Conservation (phyloP, 768 basidiomycete species). For the Suillus tomentosus region DNA sequence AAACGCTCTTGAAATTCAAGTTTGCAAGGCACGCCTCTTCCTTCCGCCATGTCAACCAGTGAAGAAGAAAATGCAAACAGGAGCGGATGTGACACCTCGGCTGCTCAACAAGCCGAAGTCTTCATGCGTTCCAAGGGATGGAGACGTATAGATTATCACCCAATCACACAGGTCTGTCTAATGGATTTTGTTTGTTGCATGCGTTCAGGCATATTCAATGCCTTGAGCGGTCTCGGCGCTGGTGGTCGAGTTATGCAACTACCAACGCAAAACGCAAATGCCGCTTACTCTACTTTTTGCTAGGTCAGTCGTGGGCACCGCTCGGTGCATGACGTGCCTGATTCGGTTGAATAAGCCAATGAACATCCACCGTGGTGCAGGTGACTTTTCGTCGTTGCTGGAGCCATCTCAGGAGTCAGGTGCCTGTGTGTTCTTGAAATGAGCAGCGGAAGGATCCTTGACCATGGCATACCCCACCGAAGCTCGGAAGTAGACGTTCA, state of each 20-base stretch:
- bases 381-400: constrained; percentile 65
- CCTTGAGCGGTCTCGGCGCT: constrained; percentile 70
- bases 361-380: constrained; percentile 66
- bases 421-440: constrained; percentile 69
- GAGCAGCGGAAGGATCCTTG: constrained; percentile 84
- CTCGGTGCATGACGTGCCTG: constrained; percentile 63
- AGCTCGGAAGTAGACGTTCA: constrained; percentile 71
- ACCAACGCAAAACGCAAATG: constrained; percentile 69
- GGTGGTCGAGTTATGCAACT: constrained; percentile 65
- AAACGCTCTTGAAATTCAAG: not conserved
- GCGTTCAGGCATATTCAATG: constrained; percentile 65
- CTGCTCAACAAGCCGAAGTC: constrained; percentile 24
- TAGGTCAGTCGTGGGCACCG: constrained; percentile 46
- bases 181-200: constrained; percentile 58
- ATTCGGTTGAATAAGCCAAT: constrained; percentile 47
- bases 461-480: constrained; percentile 86
- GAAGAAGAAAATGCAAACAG: not conserved
- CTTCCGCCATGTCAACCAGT: not conserved
- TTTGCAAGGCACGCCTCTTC: not conserved
- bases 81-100: not conserved
- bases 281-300: constrained; percentile 64
- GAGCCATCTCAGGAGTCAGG: constrained; percentile 81
- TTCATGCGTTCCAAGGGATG: constrained; percentile 48
- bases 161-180: constrained; percentile 52
- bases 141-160: constrained; percentile 54